Conservation (phyloP, 1,284 basidiomycete species). For the Cerrena zonata region DNA sequence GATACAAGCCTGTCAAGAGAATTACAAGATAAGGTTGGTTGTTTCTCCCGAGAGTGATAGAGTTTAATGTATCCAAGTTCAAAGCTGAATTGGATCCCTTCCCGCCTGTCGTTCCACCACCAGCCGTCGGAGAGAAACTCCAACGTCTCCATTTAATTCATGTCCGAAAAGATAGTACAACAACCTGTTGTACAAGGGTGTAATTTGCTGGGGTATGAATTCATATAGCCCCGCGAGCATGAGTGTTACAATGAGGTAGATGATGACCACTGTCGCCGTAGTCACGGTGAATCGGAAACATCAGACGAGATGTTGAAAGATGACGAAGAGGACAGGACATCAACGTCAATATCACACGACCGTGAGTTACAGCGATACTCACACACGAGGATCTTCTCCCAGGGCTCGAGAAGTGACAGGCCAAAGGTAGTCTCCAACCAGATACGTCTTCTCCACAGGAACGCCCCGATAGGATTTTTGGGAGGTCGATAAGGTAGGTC, state of each 20-base stretch:
- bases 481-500: conserved; percentile 32
- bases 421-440: conserved; percentile 50
- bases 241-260: conserved; percentile 27
- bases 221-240: conserved; percentile 29
- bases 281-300: not conserved
- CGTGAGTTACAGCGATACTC: not conserved
- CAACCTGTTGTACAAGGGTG: conserved; percentile 27
- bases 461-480: conserved; percentile 29
- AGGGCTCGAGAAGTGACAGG: conserved; percentile 49
- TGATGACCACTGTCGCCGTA: conserved; percentile 25
- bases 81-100: too few relatives aligned
- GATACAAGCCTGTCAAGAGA: not conserved
- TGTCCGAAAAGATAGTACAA: conserved; percentile 34
- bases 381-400: conserved; percentile 56
- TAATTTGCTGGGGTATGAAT: conserved; percentile 32
- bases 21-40: too few relatives aligned
- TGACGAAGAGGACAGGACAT: not conserved
- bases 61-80: too few relatives aligned
- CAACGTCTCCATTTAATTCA: conserved; percentile 18
- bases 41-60: too few relatives aligned
- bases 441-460: conserved; percentile 44
- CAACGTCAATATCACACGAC: not conserved
- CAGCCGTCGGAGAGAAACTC: conserved; percentile 3
- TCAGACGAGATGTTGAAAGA: not conserved
- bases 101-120: conserved; percentile 2